These are phyloP conservation scores for Gracilaria gracilis DNA, from an alignment of 23 red algal genomes.

Conservation along the genomic window DNA sequence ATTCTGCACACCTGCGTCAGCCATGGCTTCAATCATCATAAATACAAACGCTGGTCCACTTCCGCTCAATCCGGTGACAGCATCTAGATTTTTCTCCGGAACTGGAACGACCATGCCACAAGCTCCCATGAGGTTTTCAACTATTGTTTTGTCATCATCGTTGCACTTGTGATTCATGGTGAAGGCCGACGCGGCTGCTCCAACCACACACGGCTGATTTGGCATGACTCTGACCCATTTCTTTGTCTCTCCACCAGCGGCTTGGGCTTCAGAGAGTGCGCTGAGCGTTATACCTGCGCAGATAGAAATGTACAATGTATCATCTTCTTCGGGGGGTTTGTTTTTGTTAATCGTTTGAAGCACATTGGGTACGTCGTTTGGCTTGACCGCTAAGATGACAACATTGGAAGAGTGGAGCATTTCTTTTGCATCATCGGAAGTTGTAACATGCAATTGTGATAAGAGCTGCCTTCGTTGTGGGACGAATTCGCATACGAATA, in stretches of 20 bases:
- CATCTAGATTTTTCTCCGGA: conserved; percentile 86
- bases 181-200: conserved; percentile 72
- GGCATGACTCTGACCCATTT: conserved; percentile 87
- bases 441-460: conserved; percentile 44
- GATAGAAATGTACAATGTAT: conserved; percentile 80
- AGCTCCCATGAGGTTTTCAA: conserved; percentile 58
- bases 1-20: conserved; percentile 86
- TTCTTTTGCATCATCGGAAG: conserved; percentile 10
- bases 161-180: conserved; percentile 38
- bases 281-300: conserved; percentile 86
- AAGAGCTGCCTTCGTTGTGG: conserved; percentile 35
- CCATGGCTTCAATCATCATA: conserved; percentile 98
- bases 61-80: conserved; percentile 94
- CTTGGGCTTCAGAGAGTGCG: conserved; percentile 31
- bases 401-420: conserved; percentile 41
- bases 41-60: conserved; percentile 94
- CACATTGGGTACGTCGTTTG: conserved; percentile 60
- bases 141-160: conserved; percentile 28
- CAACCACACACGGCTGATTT: conserved; percentile 90
- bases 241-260: neutral
- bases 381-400: conserved; percentile 86
- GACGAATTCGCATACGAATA: conserved; percentile 75
- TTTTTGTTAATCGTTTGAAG: conserved; percentile 17
- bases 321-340: conserved; percentile 3
- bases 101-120: conserved; percentile 75